phyloP scores from a whole-genome alignment of 306 rosid species.

The Malus domestica region ASM211411v1 NC_041797.1:9543001-9543500 shows the following conservation, averaged over 20 bases:
- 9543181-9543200: slow-evolving; percentile 85
- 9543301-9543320: slow-evolving; percentile 94
- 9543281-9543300: slow-evolving; percentile 98
- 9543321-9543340: slow-evolving; percentile 89
- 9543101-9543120: slow-evolving; percentile 93
- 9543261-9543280: slow-evolving; percentile 99
- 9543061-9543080: slow-evolving; percentile 81
- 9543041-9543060: slow-evolving; percentile 41
- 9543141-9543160: slow-evolving; percentile 88
- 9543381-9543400: slow-evolving; percentile 95
- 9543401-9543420: slow-evolving; percentile 90
- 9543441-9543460: slow-evolving; percentile 92
- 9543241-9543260: slow-evolving; percentile 89
- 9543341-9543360: slow-evolving; percentile 79
- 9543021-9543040: slow-evolving; percentile 47
- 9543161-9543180: slow-evolving; percentile 89
- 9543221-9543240: slow-evolving; percentile 95
- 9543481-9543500: slow-evolving; percentile 96
- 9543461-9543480: slow-evolving; percentile 97
- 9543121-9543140: slow-evolving; percentile 93
- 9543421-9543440: slow-evolving; percentile 96
- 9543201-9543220: slow-evolving; percentile 97
- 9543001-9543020: slow-evolving; percentile 99
- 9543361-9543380: slow-evolving; percentile 72
- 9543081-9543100: slow-evolving; percentile 76